Evolutionary conservation across 1,284 basidiomycete species (phyloP), one percentile per base, ranked within the genome.

Genomic region (Gymnopus androsaceus): DNA sequence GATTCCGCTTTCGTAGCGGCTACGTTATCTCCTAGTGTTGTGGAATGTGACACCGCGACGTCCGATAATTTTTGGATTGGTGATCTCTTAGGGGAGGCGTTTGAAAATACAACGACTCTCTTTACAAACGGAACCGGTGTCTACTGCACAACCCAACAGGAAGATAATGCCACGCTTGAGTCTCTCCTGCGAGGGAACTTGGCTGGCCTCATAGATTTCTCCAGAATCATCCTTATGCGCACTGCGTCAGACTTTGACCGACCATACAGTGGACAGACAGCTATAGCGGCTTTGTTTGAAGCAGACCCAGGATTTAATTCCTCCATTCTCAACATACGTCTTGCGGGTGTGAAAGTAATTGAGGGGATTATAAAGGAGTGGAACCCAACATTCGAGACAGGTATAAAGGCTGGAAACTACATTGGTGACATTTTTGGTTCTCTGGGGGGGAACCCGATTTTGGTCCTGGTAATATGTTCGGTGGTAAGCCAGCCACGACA

Each of bases 111-210:
- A 42, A 78, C 75, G 11, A 42, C 51, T 31, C 58, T 75, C 28
- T 72, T 75, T 61, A 77, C 75, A 15, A 73, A 74, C 49, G 70
- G 70, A 21, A 63, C 64, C 1, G 75, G 63, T n/a, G 61, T 61
- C 33, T 80, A 79, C 65, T 74, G 73, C 55, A 69, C 75, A n/a
- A 76, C 77, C 5, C 75, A 76, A 9, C 76, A 81, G 61, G 80
- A 82, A 63, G 80, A 81, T 66, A 80, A 78, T 59, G 78, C 74
- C 14, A 72, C 70, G 23, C 73, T 80, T 31, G 76, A 75, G 52
- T 70, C 71, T 1, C 71, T 80, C 52, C 59, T 80, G 27, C 72
- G 78, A 30, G 75, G 70, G 2, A 67, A 71, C 48, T 64, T 70
- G 45, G 69, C 72, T 25, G 68, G 71, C 1, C 63, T 69, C 28